A percentile compares a stretch with the other conserved stretches of the same genome.
Conservation (phyloP, 495 filamentous ascomycete species). For the Pseudotulostoma volvatum region DNA sequence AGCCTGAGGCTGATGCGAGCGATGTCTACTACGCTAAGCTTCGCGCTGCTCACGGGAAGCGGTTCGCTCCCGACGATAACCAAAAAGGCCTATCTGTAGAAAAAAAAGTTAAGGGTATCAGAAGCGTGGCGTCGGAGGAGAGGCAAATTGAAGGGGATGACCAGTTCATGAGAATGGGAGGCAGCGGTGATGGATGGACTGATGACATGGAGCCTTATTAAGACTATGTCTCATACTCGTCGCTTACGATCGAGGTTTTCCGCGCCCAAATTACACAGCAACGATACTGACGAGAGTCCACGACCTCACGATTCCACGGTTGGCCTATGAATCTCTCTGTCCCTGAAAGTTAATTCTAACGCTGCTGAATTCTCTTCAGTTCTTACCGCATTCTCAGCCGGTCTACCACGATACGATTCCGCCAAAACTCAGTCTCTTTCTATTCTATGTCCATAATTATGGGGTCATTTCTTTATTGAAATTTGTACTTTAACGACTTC, state of each 20-base stretch:
- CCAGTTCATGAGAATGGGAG: constrained; percentile 25
- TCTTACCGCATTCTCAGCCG: too few relatives aligned
- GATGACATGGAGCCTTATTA: constrained; percentile 33
- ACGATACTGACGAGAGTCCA: constrained; percentile 1
- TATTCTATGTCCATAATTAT: too few relatives aligned
- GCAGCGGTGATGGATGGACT: constrained; percentile 35
- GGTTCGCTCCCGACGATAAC: constrained; percentile 41
- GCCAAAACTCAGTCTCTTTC: too few relatives aligned
- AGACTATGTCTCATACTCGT: constrained; percentile 3
- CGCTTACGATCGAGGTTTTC: too few relatives aligned
- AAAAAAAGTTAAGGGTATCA: constrained; percentile 39
- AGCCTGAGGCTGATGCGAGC: constrained; percentile 54
- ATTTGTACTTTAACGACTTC: too few relatives aligned
- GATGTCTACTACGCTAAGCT: constrained; percentile 67
- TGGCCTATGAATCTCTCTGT: constrained; percentile 1
- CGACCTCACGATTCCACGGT: constrained; percentile 2
- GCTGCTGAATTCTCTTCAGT: too few relatives aligned
- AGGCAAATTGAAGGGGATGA: constrained; percentile 17
- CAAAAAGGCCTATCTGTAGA: constrained; percentile 29
- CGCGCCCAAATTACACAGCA: too few relatives aligned
- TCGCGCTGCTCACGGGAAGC: constrained; percentile 46
- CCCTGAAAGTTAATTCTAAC: too few relatives aligned
- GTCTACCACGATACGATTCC: too few relatives aligned
- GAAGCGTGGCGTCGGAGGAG: constrained; percentile 29
- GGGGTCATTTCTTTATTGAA: too few relatives aligned